phyloP scores from a whole-genome alignment of 305 asterid species.

The Fraxinus angustifolia region DNA sequence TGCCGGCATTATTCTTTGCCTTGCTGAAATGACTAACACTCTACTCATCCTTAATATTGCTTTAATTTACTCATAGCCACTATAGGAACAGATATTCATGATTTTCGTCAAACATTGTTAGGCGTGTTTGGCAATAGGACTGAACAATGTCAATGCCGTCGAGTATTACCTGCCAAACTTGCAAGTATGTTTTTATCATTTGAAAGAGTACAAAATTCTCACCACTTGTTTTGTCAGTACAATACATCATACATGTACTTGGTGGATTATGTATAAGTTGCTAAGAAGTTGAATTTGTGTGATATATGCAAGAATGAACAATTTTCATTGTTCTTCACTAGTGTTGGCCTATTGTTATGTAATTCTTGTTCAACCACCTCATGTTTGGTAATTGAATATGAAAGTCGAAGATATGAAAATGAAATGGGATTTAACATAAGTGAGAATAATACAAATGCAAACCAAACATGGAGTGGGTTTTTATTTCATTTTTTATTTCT shows the following conservation, averaged over 20 bases:
- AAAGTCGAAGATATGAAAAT: too few species aligned
- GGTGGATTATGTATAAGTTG: not conserved
- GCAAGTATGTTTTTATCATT: not conserved
- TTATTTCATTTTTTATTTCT: too few species aligned
- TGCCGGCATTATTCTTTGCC: conserved; percentile 2
- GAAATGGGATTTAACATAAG: too few species aligned
- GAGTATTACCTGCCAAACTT: not conserved
- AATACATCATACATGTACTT: not conserved
- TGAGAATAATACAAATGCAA: too few species aligned
- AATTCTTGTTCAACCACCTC: not conserved
- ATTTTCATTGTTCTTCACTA: too few species aligned
- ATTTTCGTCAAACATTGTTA: not conserved
- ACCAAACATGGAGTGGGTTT: too few species aligned
- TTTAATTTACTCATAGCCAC: not conserved
- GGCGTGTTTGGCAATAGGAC: not conserved
- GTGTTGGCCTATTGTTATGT: not conserved
- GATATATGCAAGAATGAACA: too few species aligned
- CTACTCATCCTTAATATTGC: not conserved
- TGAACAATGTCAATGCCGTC: not conserved
- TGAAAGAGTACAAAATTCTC: not conserved
- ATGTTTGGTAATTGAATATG: not conserved
- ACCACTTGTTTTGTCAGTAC: not conserved
- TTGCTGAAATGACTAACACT: conserved; percentile 5
- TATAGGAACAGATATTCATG: not conserved
- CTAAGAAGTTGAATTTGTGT: not conserved